These are phyloP conservation scores for Casaregolazyma lundiana DNA, from an alignment of 1,139 yeast genomes.

Conservation along the genomic window DNA sequence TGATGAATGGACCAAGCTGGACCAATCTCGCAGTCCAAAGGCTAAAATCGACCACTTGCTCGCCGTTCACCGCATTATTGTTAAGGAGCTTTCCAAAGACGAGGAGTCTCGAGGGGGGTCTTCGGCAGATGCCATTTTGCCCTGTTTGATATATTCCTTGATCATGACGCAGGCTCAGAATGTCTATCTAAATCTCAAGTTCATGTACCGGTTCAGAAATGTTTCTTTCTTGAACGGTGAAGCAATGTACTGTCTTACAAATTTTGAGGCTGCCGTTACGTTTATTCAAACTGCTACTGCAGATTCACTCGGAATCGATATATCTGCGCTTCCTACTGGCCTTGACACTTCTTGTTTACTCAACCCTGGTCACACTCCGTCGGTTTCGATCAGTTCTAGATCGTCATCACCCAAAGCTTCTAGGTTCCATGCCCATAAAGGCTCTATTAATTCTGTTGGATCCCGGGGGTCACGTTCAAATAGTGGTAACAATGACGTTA, in stretches of 20 bases:
- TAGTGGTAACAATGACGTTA: constrained; percentile 15
- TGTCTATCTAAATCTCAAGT: constrained; percentile 47
- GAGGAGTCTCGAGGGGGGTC: constrained; percentile 16
- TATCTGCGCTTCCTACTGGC: constrained; percentile 18
- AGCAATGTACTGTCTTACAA: constrained; percentile 55
- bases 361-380: constrained; percentile 6
- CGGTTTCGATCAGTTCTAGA: constrained; percentile 1
- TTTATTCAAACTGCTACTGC: constrained; percentile 47
- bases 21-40: constrained; percentile 35
- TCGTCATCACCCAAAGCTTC: not conserved
- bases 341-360: constrained; percentile 24
- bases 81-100: constrained; percentile 28
- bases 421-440: constrained; percentile 4
- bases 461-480: constrained; percentile 18
- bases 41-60: constrained; percentile 38
- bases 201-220: constrained; percentile 54
- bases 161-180: constrained; percentile 41
- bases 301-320: constrained; percentile 35
- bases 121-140: constrained; percentile 51
- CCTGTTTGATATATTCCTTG: constrained; percentile 50
- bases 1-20: constrained; percentile 24
- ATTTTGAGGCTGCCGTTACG: constrained; percentile 58
- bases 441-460: constrained; percentile 5
- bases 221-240: constrained; percentile 45
- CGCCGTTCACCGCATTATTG: constrained; percentile 40